These are phyloP conservation scores for Yamadazyma blattariae DNA, from an alignment of 1,139 yeast species.

Conservation along the genomic window DNA sequence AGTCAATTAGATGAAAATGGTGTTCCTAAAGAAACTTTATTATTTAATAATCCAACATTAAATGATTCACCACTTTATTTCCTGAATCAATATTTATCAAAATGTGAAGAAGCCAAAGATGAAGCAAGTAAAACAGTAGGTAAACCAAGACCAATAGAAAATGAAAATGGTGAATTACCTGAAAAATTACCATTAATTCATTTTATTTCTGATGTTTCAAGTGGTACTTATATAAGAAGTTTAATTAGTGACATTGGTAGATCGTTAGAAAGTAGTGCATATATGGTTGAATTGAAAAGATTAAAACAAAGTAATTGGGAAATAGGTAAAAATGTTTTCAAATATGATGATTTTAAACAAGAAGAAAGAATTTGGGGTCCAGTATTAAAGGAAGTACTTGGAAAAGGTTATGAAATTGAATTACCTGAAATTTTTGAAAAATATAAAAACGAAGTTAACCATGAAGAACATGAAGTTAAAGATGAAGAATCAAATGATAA, in stretches of 20 bases:
- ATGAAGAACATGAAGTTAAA: neutral
- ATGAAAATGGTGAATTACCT: constrained; percentile 29
- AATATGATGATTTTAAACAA: constrained; percentile 58
- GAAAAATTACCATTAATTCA: constrained; percentile 60
- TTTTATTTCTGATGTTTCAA: constrained; percentile 76
- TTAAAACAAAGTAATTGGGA: constrained; percentile 81
- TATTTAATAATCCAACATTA: constrained; percentile 56
- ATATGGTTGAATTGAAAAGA: constrained; percentile 83
- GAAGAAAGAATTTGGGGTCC: constrained; percentile 67
- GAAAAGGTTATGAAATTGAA: constrained; percentile 28
- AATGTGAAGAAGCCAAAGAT: constrained; percentile 27
- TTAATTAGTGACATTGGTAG: constrained; percentile 86
- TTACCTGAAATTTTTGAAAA: constrained; percentile 23
- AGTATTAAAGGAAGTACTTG: constrained; percentile 52
- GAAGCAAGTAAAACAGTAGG: neutral
- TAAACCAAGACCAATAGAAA: constrained; percentile 20
- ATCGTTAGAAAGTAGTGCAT: constrained; percentile 76
- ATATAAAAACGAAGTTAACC: neutral
- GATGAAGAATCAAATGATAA: neutral
- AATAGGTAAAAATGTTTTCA: constrained; percentile 67
- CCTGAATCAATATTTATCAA: constrained; percentile 49
- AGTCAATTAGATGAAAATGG: constrained; percentile 55
- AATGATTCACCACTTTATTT: constrained; percentile 61
- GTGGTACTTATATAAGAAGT: constrained; percentile 94
- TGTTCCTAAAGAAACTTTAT: constrained; percentile 41